Percentiles rank a stretch among this genome's conserved stretches.
phyloP scores from a whole-genome alignment of 345 rosid genomes.

The Eucalyptus marginata region DNA sequence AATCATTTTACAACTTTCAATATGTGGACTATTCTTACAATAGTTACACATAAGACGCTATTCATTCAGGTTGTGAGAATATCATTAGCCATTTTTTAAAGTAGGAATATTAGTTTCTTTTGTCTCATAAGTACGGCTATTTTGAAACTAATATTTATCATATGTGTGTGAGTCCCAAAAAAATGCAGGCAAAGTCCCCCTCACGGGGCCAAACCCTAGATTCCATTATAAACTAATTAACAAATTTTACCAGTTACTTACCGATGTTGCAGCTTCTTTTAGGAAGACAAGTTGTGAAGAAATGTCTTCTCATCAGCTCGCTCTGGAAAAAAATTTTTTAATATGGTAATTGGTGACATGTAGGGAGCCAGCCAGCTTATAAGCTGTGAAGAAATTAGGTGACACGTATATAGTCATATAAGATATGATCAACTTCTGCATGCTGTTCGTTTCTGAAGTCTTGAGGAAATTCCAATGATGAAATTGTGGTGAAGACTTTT shows the following conservation, averaged over 20 bases:
- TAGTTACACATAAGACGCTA: neutral
- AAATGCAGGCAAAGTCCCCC: neutral
- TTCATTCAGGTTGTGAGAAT: neutral
- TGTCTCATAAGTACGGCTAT: neutral
- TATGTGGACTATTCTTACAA: neutral
- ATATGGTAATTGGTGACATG: neutral
- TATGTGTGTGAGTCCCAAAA: neutral
- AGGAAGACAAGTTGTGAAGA: neutral
- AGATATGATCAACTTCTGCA: neutral
- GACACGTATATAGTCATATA: neutral
- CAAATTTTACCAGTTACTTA: neutral
- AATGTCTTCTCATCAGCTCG: neutral
- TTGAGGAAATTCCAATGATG: neutral
- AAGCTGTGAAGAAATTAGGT: neutral
- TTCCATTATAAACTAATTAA: neutral
- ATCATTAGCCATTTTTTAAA: neutral
- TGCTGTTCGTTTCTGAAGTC: neutral
- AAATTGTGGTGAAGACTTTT: neutral
- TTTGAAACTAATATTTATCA: neutral
- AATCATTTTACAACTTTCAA: neutral
- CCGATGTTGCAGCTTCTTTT: neutral
- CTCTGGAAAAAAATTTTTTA: neutral
- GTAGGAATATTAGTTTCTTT: neutral
- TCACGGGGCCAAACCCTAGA: neutral
- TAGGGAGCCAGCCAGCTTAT: neutral